These are phyloP conservation scores for Vitis hybrid DNA, from an alignment of 177 flowering plant genomes.

Conservation along the genomic window DNA sequence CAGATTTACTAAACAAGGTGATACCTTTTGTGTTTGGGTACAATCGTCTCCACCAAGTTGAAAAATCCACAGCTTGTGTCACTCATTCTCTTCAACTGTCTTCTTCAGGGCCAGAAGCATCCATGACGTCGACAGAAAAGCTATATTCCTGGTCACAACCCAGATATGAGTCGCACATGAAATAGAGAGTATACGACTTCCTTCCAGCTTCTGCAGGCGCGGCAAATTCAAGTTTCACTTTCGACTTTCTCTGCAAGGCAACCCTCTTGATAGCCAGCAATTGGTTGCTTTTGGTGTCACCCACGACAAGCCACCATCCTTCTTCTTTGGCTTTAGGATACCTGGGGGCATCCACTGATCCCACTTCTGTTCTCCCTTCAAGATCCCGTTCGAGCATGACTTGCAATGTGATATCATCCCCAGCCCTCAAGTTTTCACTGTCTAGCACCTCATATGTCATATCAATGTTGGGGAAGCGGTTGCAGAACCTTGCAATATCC, in stretches of 20 bases:
- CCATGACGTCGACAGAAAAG: conserved; percentile 63
- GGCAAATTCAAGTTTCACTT: conserved; percentile 70
- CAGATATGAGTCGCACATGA: conserved; percentile 91
- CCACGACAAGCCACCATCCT: conserved; percentile 98
- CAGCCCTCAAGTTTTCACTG: conserved; percentile 51
- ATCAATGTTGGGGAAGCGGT: conserved; percentile 91
- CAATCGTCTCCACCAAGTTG: too few relatives aligned
- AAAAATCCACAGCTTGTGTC: too few relatives aligned
- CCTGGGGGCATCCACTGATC: conserved; percentile 74
- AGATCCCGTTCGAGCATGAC: conserved; percentile 82
- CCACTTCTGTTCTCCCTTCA: conserved; percentile 75
- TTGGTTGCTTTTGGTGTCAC: conserved; percentile 76
- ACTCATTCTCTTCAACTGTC: conserved; percentile 27
- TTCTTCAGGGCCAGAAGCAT: conserved; percentile 37
- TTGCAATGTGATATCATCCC: conserved; percentile 52
- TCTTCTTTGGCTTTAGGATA: conserved; percentile 84
- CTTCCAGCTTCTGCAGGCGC: conserved; percentile 77
- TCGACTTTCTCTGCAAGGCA: conserved; percentile 62
- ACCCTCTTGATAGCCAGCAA: conserved; percentile 90
- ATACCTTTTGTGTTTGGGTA: too few relatives aligned
- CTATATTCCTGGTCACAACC: conserved; percentile 94
- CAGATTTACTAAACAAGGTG: too few relatives aligned
- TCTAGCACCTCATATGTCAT: conserved; percentile 65
- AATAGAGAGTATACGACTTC: conserved; percentile 66
- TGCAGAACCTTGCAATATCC: conserved; percentile 82